Percentiles rank a stretch among this genome's conserved stretches.
These are phyloP conservation scores for Closterium sp. DNA, from an alignment of 139 green algal species.

Conservation along the genomic window DNA sequence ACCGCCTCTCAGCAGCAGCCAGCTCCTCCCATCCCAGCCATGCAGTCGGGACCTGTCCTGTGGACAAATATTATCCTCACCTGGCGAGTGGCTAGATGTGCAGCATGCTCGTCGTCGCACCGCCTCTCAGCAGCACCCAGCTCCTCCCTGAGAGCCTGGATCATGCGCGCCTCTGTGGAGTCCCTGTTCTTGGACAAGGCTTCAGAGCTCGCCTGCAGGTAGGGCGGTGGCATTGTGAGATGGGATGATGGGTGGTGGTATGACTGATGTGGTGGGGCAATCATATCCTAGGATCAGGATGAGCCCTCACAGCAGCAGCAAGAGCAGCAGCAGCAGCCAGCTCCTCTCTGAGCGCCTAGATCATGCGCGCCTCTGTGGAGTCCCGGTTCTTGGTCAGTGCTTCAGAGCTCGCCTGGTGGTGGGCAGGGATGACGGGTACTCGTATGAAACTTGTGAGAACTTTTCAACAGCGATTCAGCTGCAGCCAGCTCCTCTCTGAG, in stretches of 20 bases:
- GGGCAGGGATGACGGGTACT: too few relatives aligned
- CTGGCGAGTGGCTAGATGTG: constrained; percentile 31
- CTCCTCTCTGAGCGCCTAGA: constrained; percentile 44
- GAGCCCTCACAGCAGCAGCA: too few relatives aligned
- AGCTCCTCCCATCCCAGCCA: constrained; percentile 38
- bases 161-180: constrained; percentile 19
- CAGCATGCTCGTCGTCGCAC: constrained; percentile 29
- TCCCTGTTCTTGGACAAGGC: constrained; percentile 16
- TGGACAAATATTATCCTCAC: too few relatives aligned
- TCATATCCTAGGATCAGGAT: neutral
- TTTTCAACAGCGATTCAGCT: too few relatives aligned
- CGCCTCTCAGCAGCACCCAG: constrained; percentile 30
- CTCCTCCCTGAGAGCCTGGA: constrained; percentile 45
- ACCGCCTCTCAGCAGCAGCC: constrained; percentile 6
- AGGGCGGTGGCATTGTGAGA: too few relatives aligned
- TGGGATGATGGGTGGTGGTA: neutral
- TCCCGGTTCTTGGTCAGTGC: constrained; percentile 17
- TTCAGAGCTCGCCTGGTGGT: constrained; percentile 20
- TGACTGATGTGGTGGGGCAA: constrained; percentile 2
- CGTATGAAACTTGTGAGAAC: too few relatives aligned
- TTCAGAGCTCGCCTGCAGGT: constrained; percentile 19
- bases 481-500: constrained; percentile 22
- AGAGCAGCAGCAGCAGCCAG: neutral
- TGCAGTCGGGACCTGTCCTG: too few relatives aligned
- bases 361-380: constrained; percentile 32